Conservation (phyloP, 208 protist species). For the Naegleria gruberi region DNA sequence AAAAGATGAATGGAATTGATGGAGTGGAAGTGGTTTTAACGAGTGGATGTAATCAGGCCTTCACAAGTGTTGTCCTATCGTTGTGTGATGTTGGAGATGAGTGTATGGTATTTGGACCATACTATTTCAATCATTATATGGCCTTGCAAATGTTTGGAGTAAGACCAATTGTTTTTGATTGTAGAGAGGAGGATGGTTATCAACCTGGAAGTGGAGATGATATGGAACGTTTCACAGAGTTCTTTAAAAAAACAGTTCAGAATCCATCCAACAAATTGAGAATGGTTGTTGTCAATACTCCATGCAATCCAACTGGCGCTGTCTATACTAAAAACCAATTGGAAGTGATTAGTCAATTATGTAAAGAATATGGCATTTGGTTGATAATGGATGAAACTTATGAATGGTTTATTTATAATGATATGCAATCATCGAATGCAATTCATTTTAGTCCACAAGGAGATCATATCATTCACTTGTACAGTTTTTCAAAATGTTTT, state of each 20-base stretch:
- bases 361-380: not conserved
- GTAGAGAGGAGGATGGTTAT: not conserved
- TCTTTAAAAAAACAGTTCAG: not conserved
- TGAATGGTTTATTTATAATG: conserved; percentile 16
- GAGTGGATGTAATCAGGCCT: not conserved
- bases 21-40: not conserved
- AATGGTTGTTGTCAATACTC: not conserved
- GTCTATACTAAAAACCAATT: not conserved
- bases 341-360: not conserved
- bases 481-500: not conserved
- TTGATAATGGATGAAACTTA: not conserved
- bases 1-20: not conserved
- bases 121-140: conserved; percentile 19
- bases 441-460: not conserved
- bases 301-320: conserved; percentile 19
- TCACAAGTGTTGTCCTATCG: not conserved
- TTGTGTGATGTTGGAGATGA: not conserved
- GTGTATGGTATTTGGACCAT: not conserved
- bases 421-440: not conserved
- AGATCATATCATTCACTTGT: conserved; percentile 4
- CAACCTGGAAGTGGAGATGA: not conserved
- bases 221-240: not conserved
- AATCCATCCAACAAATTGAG: not conserved
- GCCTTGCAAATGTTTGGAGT: not conserved
- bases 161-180: not conserved